Evolutionary conservation across 495 filamentous ascomycete species (phyloP).

Genomic region (Beverwykella pulmonaria): DNA sequence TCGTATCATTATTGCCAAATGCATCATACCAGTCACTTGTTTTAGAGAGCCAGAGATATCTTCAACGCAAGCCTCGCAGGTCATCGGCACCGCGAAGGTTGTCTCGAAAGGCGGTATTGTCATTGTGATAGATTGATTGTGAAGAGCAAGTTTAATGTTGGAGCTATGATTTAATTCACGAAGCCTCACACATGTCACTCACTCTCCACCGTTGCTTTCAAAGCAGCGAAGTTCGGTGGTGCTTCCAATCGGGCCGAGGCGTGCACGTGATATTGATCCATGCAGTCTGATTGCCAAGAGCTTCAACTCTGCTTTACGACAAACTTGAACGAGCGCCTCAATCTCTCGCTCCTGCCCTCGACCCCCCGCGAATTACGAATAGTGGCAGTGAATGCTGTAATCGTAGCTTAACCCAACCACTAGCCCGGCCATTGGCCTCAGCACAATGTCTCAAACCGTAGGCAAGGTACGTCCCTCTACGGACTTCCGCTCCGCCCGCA

Average conservation of each 20-base stretch:
- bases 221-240: slow-evolving; percentile 9
- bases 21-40: slow-evolving; percentile 65
- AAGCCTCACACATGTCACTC: neutral
- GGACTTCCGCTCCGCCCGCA: neutral
- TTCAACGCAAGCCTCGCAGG: slow-evolving; percentile 83
- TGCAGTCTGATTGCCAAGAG: slow-evolving; percentile 24
- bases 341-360: neutral
- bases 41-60: slow-evolving; percentile 75
- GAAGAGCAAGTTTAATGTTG: neutral
- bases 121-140: slow-evolving; percentile 11
- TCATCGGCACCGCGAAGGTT: slow-evolving; percentile 91
- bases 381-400: slow-evolving; percentile 8
- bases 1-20: neutral
- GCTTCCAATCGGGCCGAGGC: slow-evolving; percentile 4
- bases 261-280: slow-evolving; percentile 3
- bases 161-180: neutral
- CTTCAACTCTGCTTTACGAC: slow-evolving; percentile 17
- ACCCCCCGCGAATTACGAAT: neutral
- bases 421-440: slow-evolving; percentile 12
- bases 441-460: slow-evolving; percentile 67
- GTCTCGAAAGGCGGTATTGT: slow-evolving; percentile 59
- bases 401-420: neutral
- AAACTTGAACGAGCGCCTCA: neutral
- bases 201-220: slow-evolving; percentile 2
- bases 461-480: slow-evolving; percentile 57